phyloP scores from a whole-genome alignment of 805 yeast species.

The Candida ortonii region DNA sequence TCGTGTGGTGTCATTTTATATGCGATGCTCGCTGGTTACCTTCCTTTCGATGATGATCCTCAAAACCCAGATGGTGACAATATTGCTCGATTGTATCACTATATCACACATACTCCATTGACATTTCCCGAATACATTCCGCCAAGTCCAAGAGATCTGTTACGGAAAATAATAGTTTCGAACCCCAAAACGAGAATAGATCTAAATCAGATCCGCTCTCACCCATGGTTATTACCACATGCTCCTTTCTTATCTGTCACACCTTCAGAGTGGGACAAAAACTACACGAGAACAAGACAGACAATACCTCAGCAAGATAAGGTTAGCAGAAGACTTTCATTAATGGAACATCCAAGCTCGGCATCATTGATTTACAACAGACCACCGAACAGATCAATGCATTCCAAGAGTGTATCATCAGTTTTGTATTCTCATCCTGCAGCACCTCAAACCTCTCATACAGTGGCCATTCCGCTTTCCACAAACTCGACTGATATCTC shows the following conservation, averaged over 20 bases:
- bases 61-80: constrained; percentile 95
- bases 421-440: constrained; percentile 51
- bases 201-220: constrained; percentile 68
- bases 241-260: constrained; percentile 76
- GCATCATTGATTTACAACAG: constrained; percentile 36
- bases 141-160: constrained; percentile 85
- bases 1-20: constrained; percentile 92
- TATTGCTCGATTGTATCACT: constrained; percentile 84
- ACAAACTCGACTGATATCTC: constrained; percentile 19
- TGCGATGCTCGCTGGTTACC: constrained; percentile 95
- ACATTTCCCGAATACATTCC: constrained; percentile 94
- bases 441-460: constrained; percentile 62
- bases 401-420: constrained; percentile 37
- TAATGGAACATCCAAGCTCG: constrained; percentile 44
- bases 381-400: constrained; percentile 34
- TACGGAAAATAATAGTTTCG: constrained; percentile 79
- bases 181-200: constrained; percentile 77
- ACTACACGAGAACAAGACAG: constrained; percentile 41
- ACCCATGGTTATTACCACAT: constrained; percentile 87
- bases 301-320: constrained; percentile 23
- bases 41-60: constrained; percentile 97
- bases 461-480: constrained; percentile 33
- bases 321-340: constrained; percentile 37
- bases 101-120: constrained; percentile 85
- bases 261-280: constrained; percentile 87